These are phyloP conservation scores for Hypomontagnella submonticulosa DNA, from an alignment of 495 filamentous ascomycete species.

Conservation along the genomic window DNA sequence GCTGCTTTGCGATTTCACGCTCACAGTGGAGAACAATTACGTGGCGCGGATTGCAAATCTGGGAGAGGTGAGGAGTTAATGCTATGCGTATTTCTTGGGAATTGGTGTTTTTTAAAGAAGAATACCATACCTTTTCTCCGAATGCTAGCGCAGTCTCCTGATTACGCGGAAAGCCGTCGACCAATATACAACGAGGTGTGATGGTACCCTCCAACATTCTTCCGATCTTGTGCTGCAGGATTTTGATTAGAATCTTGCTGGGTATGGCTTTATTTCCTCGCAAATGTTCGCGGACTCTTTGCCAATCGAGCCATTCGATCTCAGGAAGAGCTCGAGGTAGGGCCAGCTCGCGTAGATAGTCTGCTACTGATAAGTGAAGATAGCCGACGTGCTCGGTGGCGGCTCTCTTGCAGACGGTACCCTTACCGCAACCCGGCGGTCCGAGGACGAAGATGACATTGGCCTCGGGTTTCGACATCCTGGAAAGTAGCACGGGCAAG, in stretches of 20 bases:
- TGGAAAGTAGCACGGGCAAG: constrained; percentile 45
- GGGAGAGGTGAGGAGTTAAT: background rate
- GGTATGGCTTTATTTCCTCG: constrained; percentile 44
- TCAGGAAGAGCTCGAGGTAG: background rate
- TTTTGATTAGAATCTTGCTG: constrained; percentile 32
- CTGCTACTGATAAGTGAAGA: constrained; percentile 56
- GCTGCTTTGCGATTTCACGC: constrained; percentile 15
- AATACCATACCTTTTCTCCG: constrained; percentile 41
- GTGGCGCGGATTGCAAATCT: constrained; percentile 38
- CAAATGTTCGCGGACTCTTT: constrained; percentile 37
- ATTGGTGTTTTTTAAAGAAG: too few species aligned
- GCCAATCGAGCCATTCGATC: background rate
- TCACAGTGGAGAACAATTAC: constrained; percentile 38
- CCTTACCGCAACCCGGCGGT: constrained; percentile 54
- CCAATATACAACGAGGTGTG: constrained; percentile 29
- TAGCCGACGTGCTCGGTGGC: constrained; percentile 26
- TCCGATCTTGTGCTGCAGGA: constrained; percentile 38
- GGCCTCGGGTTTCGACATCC: too few species aligned
- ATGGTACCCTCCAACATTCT: background rate
- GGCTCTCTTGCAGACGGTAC: constrained; percentile 48
- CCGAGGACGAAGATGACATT: constrained; percentile 44
- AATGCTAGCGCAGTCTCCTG: constrained; percentile 47
- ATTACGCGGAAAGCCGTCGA: constrained; percentile 56
- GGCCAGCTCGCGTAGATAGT: constrained; percentile 51
- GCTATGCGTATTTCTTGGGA: too few species aligned